Evolutionary conservation across 192 early-diverging fungal genomes (phyloP).

Genomic region (Backusella liffmaniae): DNA sequence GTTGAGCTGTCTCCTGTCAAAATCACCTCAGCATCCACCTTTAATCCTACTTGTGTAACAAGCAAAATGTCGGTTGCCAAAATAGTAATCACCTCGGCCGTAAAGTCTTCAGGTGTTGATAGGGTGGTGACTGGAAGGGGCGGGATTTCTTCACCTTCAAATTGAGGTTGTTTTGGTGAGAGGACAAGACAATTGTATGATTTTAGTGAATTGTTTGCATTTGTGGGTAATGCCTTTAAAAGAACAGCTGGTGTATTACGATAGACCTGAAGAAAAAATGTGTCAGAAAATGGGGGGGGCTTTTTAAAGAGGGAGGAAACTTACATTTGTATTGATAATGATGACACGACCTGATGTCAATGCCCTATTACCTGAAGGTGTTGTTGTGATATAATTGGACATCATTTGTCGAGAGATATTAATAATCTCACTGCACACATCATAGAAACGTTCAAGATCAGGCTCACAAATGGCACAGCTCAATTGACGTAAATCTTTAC

Average conservation of each 20-base stretch:
- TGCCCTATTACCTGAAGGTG: slow-evolving; percentile 60
- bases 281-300: too few species aligned
- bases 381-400: slow-evolving; percentile 49
- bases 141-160: slow-evolving; percentile 22
- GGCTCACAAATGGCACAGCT: slow-evolving; percentile 78
- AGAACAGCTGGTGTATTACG: slow-evolving; percentile 67
- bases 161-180: slow-evolving; percentile 12
- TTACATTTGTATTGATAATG: slow-evolving; percentile 67
- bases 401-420: slow-evolving; percentile 53
- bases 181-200: slow-evolving; percentile 46
- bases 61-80: slow-evolving; percentile 53
- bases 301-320: slow-evolving; percentile 5
- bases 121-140: slow-evolving; percentile 59
- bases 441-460: slow-evolving; percentile 77
- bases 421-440: slow-evolving; percentile 54
- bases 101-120: slow-evolving; percentile 36
- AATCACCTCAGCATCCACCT: slow-evolving; percentile 38
- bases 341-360: slow-evolving; percentile 73
- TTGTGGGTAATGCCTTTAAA: slow-evolving; percentile 46
- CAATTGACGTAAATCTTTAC: slow-evolving; percentile 61
- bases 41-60: slow-evolving; percentile 54
- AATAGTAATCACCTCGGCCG: slow-evolving; percentile 43
- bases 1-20: slow-evolving; percentile 35
- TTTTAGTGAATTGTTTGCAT: slow-evolving; percentile 19
- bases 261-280: slow-evolving; percentile 19